Conservation (phyloP, 2,329 filamentous ascomycete genomes). For the Emmonsia crescens region DNA sequence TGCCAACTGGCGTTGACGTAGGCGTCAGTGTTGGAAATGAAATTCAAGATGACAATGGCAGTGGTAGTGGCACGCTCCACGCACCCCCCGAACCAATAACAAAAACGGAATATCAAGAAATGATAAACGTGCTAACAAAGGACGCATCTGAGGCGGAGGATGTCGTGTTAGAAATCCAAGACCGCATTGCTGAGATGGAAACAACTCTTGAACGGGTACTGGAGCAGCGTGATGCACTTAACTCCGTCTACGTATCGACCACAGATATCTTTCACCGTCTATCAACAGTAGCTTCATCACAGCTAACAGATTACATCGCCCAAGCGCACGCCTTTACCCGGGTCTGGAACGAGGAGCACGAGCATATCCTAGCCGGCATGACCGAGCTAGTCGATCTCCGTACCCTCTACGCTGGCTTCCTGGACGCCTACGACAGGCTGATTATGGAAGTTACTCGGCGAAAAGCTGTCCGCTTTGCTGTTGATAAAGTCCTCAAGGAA, state of each 20-base stretch:
- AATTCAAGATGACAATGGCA: slow-evolving; percentile 22
- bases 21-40: slow-evolving; percentile 23
- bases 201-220: slow-evolving; percentile 53
- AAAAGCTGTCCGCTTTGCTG: slow-evolving; percentile 59
- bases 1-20: slow-evolving; percentile 39
- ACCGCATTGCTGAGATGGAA: slow-evolving; percentile 68
- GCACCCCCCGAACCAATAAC: slow-evolving; percentile 58
- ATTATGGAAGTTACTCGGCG: slow-evolving; percentile 74
- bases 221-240: slow-evolving; percentile 49
- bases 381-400: slow-evolving; percentile 66
- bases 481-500: slow-evolving; percentile 63
- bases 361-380: slow-evolving; percentile 57
- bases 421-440: slow-evolving; percentile 71
- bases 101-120: slow-evolving; percentile 65
- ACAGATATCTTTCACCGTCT: slow-evolving; percentile 55
- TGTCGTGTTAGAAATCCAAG: slow-evolving; percentile 57
- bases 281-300: slow-evolving; percentile 51
- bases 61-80: slow-evolving; percentile 26
- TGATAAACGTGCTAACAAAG: slow-evolving; percentile 62
- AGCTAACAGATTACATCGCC: slow-evolving; percentile 46
- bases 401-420: slow-evolving; percentile 79
- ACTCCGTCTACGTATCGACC: slow-evolving; percentile 47
- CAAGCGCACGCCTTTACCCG: slow-evolving; percentile 38
- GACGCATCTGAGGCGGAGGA: slow-evolving; percentile 51
- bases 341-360: slow-evolving; percentile 64